Evolutionary conservation across 2,329 filamentous ascomycete genomes (phyloP), one percentile per base, ranked within the genome.

Genomic region (Alternaria alternata): DNA sequence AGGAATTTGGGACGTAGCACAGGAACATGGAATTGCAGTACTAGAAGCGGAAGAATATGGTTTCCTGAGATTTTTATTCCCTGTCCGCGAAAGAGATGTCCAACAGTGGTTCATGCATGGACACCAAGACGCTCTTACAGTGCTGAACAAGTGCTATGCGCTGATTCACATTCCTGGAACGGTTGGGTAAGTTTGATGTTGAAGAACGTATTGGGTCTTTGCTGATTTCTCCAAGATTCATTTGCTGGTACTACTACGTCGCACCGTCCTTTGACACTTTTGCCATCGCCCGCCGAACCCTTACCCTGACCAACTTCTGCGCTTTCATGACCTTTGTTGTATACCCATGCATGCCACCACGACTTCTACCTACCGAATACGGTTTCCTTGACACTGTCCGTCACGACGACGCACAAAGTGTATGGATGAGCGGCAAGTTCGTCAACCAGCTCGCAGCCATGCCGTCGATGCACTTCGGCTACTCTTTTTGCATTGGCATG

Each of bases 191-290:
- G 79, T 66, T 36, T 34, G 47, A 4, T 4, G 20, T 32, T 20
- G 20, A 14, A 12, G 11, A 24, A 46, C 2, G 14, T 42, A 18
- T n/a, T 18, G 12, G 9, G 30, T 26, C 20, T 43, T 8, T n/a
- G 36, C 81, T 59, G 22, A 69, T 61, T 42, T 34, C 22, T 48
- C 12, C 42, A 63, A 87, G 86, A 56, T 89, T 88, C 73, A 85
- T 89, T 53, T 86, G 84, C 43, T 89, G 85, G 83, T 89, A 87
- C 75, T 89, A 88, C 75, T 86, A 86, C 71, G 82, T 84, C 42
- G 86, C 87, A 4, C 83, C 84, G 4, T 83, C 79, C 1, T 81
- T 83, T 70, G 70, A 78, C 30, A 80, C 78, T 20, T 83, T 82
- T 62, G 76, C 81, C 41, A 68, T 75, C 38, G 80, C 76, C 46